A percentile compares a stretch with the other conserved stretches of the same genome.
Evolutionary conservation across 1,284 basidiomycete species (phyloP).

Genomic region (Ganoderma resinaceum): DNA sequence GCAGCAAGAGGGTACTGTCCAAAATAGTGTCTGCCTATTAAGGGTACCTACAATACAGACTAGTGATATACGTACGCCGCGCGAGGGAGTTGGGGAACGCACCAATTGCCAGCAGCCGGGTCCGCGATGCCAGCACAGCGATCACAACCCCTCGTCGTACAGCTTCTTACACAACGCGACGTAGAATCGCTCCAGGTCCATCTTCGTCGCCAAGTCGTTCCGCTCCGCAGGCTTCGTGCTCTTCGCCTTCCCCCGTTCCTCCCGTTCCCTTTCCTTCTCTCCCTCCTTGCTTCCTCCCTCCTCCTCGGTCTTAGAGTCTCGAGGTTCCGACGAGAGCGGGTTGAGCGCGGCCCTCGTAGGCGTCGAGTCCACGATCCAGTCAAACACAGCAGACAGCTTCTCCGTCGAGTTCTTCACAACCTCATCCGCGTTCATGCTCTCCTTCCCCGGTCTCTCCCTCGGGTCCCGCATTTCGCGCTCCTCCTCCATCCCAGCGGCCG

Average conservation of each 20-base stretch:
- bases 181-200: slow-evolving; percentile 80
- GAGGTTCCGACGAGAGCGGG: slow-evolving; percentile 18
- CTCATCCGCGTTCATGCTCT: slow-evolving; percentile 55
- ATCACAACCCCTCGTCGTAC: slow-evolving; percentile 80
- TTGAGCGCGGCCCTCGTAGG: slow-evolving; percentile 43
- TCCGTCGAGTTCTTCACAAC: slow-evolving; percentile 72
- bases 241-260: slow-evolving; percentile 19
- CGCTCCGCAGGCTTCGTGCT: slow-evolving; percentile 34
- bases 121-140: neutral
- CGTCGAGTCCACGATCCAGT: slow-evolving; percentile 80
- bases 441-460: slow-evolving; percentile 26
- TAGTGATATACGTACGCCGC: slow-evolving; percentile 3
- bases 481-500: slow-evolving; percentile 7
- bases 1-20: neutral
- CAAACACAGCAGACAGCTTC: slow-evolving; percentile 72
- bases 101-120: neutral
- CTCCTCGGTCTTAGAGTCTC: slow-evolving; percentile 17
- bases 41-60: slow-evolving; percentile 6
- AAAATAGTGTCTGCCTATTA: slow-evolving; percentile 1
- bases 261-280: slow-evolving; percentile 11
- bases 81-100: neutral
- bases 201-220: slow-evolving; percentile 63
- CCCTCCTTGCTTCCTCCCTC: slow-evolving; percentile 32
- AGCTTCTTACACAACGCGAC: slow-evolving; percentile 77
- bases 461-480: slow-evolving; percentile 18